Percentiles rank a stretch among this genome's conserved stretches.
These are phyloP conservation scores for Pseudocercospora crystallina DNA, from an alignment of 2,329 filamentous ascomycete species.

Conservation along the genomic window DNA sequence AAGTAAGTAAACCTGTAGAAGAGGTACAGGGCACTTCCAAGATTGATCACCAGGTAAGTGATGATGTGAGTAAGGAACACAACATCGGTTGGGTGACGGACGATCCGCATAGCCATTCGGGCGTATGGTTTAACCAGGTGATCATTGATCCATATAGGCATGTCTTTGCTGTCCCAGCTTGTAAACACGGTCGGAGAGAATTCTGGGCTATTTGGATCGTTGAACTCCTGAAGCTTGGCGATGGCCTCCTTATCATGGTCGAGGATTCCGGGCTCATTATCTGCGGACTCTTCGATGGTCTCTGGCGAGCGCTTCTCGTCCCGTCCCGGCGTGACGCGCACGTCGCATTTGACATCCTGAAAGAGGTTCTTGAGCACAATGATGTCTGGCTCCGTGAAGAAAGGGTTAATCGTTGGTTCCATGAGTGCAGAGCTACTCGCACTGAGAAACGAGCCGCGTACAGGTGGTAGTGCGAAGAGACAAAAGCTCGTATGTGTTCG, in stretches of 20 bases:
- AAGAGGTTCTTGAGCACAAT: slow-evolving; percentile 41
- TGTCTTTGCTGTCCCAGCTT: slow-evolving; percentile 50
- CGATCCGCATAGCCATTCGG: slow-evolving; percentile 53
- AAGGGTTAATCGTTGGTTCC: too few species aligned
- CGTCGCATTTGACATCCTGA: too few species aligned
- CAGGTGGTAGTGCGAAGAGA: too few species aligned
- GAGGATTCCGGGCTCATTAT: too few species aligned
- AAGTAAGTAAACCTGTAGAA: slow-evolving; percentile 65
- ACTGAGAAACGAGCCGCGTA: too few species aligned
- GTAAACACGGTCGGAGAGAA: slow-evolving; percentile 58
- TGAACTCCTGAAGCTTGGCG: too few species aligned
- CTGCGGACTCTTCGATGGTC: too few species aligned
- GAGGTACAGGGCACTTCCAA: slow-evolving; percentile 66
- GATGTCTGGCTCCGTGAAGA: slow-evolving; percentile 40
- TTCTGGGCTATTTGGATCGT: slow-evolving; percentile 44
- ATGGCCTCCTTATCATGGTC: too few species aligned
- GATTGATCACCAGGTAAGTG: slow-evolving; percentile 66
- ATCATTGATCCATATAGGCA: slow-evolving; percentile 44
- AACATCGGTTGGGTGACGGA: slow-evolving; percentile 68
- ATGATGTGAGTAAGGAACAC: slow-evolving; percentile 77
- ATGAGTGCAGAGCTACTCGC: too few species aligned
- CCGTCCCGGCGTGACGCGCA: too few species aligned
- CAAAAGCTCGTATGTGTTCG: too few species aligned
- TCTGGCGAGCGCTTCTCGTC: too few species aligned
- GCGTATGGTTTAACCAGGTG: slow-evolving; percentile 61